These are phyloP conservation scores for Speleostelium caveatum DNA, from an alignment of 78 protist species.

Conservation along the genomic window DNA sequence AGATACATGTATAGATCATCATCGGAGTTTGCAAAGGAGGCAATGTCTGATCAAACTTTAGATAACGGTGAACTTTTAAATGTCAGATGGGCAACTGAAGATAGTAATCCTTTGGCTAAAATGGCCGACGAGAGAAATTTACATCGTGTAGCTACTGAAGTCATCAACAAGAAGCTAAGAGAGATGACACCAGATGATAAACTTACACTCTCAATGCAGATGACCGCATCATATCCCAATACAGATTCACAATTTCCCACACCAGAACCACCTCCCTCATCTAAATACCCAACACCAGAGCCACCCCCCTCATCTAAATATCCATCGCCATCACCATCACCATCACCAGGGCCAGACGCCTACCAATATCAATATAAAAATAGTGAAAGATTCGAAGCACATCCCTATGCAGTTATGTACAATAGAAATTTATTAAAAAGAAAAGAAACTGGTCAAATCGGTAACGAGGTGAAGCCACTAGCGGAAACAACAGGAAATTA, in stretches of 20 bases:
- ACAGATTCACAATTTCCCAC: conserved; percentile 52
- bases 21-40: conserved; percentile 84
- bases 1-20: conserved; percentile 59
- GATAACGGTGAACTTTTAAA: conserved; percentile 73
- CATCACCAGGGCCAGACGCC: neutral
- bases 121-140: conserved; percentile 61
- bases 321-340: neutral
- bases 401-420: conserved; percentile 49
- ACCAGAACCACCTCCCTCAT: neutral
- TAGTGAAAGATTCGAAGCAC: conserved; percentile 48
- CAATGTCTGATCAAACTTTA: conserved; percentile 81
- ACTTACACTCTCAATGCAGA: conserved; percentile 28
- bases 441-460: conserved; percentile 7
- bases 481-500: conserved; percentile 21
- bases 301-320: conserved; percentile 16
- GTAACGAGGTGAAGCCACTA: neutral
- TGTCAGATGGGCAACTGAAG: conserved; percentile 81
- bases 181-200: conserved; percentile 72
- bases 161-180: conserved; percentile 45
- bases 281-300: conserved; percentile 10
- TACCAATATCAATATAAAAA: conserved; percentile 45
- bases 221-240: conserved; percentile 63
- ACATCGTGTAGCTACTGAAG: conserved; percentile 76
- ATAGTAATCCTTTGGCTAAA: conserved; percentile 58
- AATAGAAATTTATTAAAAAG: conserved; percentile 37